A percentile compares a stretch with the other conserved stretches of the same genome.
These are phyloP conservation scores for Eimeria acervulina DNA, from an alignment of 169 alveolate genomes.

Conservation along the genomic window DNA sequence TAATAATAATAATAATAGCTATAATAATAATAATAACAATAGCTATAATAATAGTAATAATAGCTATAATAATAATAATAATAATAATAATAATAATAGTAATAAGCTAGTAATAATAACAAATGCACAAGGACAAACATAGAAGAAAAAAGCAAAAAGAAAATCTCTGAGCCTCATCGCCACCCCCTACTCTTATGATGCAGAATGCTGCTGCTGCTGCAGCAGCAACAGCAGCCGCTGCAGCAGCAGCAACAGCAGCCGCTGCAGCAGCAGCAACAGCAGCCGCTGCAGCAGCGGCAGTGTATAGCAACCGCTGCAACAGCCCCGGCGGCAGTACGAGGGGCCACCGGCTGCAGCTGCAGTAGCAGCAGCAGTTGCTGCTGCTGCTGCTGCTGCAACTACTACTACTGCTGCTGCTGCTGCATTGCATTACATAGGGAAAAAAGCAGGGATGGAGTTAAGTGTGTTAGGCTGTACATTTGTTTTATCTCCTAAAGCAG, in stretches of 20 bases:
- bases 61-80: too few relatives aligned
- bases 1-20: too few relatives aligned
- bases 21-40: too few relatives aligned
- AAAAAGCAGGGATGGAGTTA: constrained; percentile 6
- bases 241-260: background rate
- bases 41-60: too few relatives aligned
- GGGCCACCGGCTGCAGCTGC: too few relatives aligned
- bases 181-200: background rate
- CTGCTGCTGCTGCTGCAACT: background rate
- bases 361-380: background rate
- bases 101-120: too few relatives aligned
- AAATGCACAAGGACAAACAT: background rate
- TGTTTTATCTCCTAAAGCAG: background rate
- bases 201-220: background rate
- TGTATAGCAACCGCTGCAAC: constrained; percentile 6
- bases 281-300: background rate
- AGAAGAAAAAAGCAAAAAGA: too few relatives aligned
- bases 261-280: background rate
- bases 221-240: background rate
- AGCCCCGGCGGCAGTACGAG: background rate
- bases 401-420: background rate
- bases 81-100: too few relatives aligned
- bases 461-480: background rate
- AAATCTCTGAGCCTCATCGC: too few relatives aligned
- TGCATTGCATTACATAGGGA: background rate